A percentile compares a stretch with the other conserved stretches of the same genome.
These are phyloP conservation scores for Trichoderma koningii DNA, from an alignment of 2,329 filamentous ascomycete genomes.

Conservation along the genomic window DNA sequence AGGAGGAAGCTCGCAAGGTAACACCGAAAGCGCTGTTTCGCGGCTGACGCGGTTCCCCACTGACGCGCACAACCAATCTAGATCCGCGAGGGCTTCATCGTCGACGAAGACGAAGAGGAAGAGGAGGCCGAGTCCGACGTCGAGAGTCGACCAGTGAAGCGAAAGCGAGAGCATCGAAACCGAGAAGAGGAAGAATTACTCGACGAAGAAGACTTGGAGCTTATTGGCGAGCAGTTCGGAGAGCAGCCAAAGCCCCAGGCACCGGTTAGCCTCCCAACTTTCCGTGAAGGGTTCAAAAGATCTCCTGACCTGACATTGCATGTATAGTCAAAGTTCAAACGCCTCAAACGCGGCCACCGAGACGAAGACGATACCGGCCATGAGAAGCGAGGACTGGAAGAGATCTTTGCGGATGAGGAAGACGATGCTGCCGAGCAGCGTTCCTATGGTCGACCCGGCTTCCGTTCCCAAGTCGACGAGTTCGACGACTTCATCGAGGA, in stretches of 20 bases:
- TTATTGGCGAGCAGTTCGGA: constrained; percentile 82
- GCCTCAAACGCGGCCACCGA: constrained; percentile 87
- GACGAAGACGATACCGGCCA: constrained; percentile 67
- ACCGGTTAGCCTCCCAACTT: constrained; percentile 60
- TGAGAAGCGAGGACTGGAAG: constrained; percentile 73
- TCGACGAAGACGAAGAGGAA: constrained; percentile 83
- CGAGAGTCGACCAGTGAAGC: constrained; percentile 60
- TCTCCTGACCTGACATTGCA: constrained; percentile 29
- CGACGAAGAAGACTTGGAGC: constrained; percentile 92
- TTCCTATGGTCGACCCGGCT: constrained; percentile 53
- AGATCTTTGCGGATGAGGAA: constrained; percentile 96
- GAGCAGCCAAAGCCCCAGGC: constrained; percentile 62
- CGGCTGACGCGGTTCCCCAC: constrained; percentile 4
- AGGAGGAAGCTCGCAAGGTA: constrained; percentile 78
- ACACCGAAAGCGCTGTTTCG: constrained; percentile 30
- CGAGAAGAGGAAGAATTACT: constrained; percentile 84
- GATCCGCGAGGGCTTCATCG: constrained; percentile 94
- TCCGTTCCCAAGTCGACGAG: constrained; percentile 70
- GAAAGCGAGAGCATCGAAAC: constrained; percentile 75
- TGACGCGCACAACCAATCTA: constrained; percentile 41
- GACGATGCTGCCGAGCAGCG: constrained; percentile 66
- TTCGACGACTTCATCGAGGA: constrained; percentile 97
- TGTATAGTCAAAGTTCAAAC: constrained; percentile 86
- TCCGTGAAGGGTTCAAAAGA: neutral
- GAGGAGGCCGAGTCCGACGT: constrained; percentile 61